Evolutionary conservation across 208 protist species (phyloP).

Genomic region (Trypanosoma conorhini): DNA sequence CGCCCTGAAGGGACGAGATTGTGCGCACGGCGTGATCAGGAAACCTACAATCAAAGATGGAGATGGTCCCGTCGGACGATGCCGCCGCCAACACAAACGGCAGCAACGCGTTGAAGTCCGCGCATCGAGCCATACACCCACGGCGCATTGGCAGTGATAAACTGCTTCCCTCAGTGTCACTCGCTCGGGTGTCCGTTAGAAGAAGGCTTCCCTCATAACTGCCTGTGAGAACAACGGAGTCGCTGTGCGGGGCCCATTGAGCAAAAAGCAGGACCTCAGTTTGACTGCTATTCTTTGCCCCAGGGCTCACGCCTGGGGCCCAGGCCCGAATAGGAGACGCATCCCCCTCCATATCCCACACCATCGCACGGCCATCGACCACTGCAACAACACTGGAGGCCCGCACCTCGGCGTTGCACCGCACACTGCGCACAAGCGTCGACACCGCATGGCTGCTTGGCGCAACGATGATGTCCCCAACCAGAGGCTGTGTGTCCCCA

Average conservation of each 20-base stretch:
- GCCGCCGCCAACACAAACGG: conserved; percentile 57
- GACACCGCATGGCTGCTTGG: conserved; percentile 57
- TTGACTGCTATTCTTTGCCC: neutral
- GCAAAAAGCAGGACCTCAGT: conserved; percentile 54
- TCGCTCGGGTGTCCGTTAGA: conserved; percentile 56
- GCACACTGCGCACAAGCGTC: conserved; percentile 66
- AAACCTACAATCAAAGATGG: conserved; percentile 77
- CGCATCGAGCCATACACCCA: conserved; percentile 33
- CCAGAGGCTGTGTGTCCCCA: conserved; percentile 10
- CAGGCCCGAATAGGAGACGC: conserved; percentile 51
- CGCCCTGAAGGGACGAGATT: conserved; percentile 73
- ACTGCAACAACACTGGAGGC: conserved; percentile 42
- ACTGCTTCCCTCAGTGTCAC: conserved; percentile 13
- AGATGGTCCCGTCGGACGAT: conserved; percentile 70
- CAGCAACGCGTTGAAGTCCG: conserved; percentile 74
- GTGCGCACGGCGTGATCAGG: conserved; percentile 47
- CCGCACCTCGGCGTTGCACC: conserved; percentile 43
- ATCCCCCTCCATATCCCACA: conserved; percentile 65
- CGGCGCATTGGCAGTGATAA: conserved; percentile 39
- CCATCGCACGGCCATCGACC: conserved; percentile 41
- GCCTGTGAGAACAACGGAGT: conserved; percentile 66
- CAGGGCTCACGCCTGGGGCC: conserved; percentile 23
- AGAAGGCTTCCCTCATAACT: conserved; percentile 65
- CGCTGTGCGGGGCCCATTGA: conserved; percentile 65
- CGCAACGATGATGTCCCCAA: conserved; percentile 58